A percentile compares a stretch with the other conserved stretches of the same genome.
Evolutionary conservation across 768 basidiomycete species (phyloP).

Genomic region (Pleurotus giganteus): DNA sequence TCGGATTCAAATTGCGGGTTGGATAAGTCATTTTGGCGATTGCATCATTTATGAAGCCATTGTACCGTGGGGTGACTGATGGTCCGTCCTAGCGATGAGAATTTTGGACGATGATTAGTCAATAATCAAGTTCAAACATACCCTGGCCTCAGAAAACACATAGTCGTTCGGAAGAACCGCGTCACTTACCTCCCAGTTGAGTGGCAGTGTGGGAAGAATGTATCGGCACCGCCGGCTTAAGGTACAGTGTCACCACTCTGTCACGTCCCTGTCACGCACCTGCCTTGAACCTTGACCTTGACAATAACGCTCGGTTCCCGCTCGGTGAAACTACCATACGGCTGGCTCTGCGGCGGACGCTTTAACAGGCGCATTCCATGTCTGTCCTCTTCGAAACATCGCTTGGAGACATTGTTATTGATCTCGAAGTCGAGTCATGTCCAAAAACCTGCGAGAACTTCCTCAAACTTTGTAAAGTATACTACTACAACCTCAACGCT

Average conservation of each 20-base stretch:
- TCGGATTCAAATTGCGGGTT: neutral
- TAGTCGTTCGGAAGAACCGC: neutral
- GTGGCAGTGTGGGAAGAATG: neutral
- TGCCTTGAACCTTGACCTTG: neutral
- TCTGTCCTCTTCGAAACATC: slow-evolving; percentile 97
- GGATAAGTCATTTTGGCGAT: neutral
- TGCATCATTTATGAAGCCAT: neutral
- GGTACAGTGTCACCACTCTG: neutral
- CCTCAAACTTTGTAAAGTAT: slow-evolving; percentile 94
- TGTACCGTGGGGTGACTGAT: neutral
- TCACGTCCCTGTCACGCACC: neutral
- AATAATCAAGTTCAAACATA: no score
- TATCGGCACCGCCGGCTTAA: no score
- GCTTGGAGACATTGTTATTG: slow-evolving; percentile 94
- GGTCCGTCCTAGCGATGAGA: no score
- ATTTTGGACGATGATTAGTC: no score
- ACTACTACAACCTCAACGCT: slow-evolving; percentile 95
- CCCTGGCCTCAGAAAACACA: no score
- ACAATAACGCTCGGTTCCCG: neutral
- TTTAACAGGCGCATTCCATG: slow-evolving; percentile 43
- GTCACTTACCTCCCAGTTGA: slow-evolving; percentile 8
- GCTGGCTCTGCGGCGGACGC: neutral
- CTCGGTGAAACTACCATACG: slow-evolving; percentile 5
- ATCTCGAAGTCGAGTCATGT: slow-evolving; percentile 88
- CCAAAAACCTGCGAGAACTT: slow-evolving; percentile 95